Evolutionary conservation across 345 rosid genomes (phyloP).

Genomic region (Aethionema arabicum): DNA sequence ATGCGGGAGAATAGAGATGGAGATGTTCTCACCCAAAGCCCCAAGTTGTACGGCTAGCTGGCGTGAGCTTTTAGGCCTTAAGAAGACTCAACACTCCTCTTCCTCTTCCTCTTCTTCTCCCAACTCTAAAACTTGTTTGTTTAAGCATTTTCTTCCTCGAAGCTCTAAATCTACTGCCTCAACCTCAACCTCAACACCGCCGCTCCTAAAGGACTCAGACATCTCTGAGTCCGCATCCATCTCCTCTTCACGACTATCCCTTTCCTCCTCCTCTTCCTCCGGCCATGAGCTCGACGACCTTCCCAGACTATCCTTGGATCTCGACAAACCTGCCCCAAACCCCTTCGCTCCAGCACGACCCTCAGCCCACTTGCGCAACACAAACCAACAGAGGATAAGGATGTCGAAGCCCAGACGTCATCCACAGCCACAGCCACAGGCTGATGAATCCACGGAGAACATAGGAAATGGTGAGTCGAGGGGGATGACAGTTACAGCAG

Average conservation of each 20-base stretch:
- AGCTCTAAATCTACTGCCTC: conserved; percentile 53
- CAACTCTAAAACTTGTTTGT: conserved; percentile 47
- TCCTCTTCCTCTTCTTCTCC: conserved; percentile 26
- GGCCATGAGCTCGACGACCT: conserved; percentile 85
- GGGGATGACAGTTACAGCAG: conserved; percentile 75
- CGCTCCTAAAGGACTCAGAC: conserved; percentile 58
- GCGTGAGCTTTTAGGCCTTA: conserved; percentile 86
- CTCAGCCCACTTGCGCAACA: conserved; percentile 38
- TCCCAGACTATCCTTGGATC: conserved; percentile 75
- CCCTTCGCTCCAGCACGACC: conserved; percentile 53
- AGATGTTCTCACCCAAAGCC: conserved; percentile 75
- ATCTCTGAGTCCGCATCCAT: conserved; percentile 53
- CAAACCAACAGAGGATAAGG: conserved; percentile 56
- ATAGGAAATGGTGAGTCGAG: conserved; percentile 33
- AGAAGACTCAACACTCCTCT: conserved; percentile 37
- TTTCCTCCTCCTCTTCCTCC: conserved; percentile 89
- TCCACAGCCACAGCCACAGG: conserved; percentile 47
- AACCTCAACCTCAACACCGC: conserved; percentile 30
- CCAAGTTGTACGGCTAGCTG: conserved; percentile 86
- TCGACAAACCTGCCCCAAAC: conserved; percentile 73
- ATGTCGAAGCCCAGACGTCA: conserved; percentile 59
- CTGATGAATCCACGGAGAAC: conserved; percentile 41
- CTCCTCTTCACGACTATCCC: conserved; percentile 77
- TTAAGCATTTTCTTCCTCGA: conserved; percentile 68
- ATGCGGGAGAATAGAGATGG: conserved; percentile 47